Evolutionary conservation across 805 yeast species (phyloP).

Genomic region (Candida pseudofarinosa): DNA sequence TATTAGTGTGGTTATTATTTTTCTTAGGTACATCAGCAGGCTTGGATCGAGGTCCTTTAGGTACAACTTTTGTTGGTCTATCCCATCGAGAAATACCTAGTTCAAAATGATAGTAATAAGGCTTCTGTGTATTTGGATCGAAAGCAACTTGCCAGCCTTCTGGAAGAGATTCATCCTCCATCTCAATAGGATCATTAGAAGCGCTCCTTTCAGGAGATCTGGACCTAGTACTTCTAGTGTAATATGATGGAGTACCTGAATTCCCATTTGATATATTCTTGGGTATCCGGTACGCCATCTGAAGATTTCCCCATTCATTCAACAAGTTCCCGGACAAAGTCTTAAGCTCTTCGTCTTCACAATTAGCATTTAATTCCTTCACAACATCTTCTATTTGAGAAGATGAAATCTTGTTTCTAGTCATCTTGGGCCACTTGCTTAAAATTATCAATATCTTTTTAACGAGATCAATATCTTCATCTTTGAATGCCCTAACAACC

Average conservation of each 20-base stretch:
- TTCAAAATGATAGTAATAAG: conserved; percentile 53
- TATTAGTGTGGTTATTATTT: conserved; percentile 3
- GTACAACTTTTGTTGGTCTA: conserved; percentile 41
- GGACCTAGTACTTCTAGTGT: conserved; percentile 19
- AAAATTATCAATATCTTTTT: conserved; percentile 54
- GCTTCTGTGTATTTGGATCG: conserved; percentile 40
- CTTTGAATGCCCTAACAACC: conserved; percentile 40
- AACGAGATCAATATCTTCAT: conserved; percentile 33
- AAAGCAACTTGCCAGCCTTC: conserved; percentile 63
- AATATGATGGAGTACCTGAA: conserved; percentile 9
- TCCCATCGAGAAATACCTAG: conserved; percentile 56
- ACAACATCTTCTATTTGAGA: conserved; percentile 70
- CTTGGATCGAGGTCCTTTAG: conserved; percentile 27
- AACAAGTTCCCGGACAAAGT: conserved; percentile 44
- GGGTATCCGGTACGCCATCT: conserved; percentile 84
- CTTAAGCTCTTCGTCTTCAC: conserved; percentile 24
- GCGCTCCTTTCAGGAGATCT: conserved; percentile 3
- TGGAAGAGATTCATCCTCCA: conserved; percentile 41
- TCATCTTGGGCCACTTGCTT: conserved; percentile 50
- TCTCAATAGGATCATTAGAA: background rate
- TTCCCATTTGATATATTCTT: conserved; percentile 37
- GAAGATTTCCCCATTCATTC: conserved; percentile 66
- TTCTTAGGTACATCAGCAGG: conserved; percentile 11
- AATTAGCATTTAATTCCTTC: conserved; percentile 29
- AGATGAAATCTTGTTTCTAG: conserved; percentile 71